Evolutionary conservation across 148 eudicot species (phyloP).

Genomic region (Spergularia bocconei): DNA sequence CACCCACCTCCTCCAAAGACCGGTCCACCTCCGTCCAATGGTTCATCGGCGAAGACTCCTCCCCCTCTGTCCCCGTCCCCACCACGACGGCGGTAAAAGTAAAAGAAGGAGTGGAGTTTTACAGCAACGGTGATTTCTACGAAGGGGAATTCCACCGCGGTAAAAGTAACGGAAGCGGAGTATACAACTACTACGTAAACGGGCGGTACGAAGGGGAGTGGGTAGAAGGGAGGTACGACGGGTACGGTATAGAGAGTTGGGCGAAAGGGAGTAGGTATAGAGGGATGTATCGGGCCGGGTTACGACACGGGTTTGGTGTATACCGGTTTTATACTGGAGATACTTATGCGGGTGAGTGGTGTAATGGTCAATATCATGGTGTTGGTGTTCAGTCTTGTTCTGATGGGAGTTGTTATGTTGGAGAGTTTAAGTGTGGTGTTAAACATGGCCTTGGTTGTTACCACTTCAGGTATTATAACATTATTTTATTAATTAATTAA

Average conservation of each 20-base stretch:
- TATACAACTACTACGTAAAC: slow-evolving; percentile 61
- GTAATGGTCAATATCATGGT: slow-evolving; percentile 81
- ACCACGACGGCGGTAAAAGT: slow-evolving; percentile 8
- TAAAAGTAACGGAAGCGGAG: slow-evolving; percentile 78
- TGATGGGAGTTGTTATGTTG: slow-evolving; percentile 79
- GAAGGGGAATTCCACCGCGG: slow-evolving; percentile 92
- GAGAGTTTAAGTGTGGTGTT: slow-evolving; percentile 75
- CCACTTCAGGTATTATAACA: slow-evolving; percentile 94
- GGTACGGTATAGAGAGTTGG: slow-evolving; percentile 92
- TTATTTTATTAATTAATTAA: too few relatives aligned
- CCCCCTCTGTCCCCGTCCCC: neutral
- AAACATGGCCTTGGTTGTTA: slow-evolving; percentile 90
- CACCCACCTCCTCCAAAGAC: slow-evolving; percentile 16
- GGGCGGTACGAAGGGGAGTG: slow-evolving; percentile 97
- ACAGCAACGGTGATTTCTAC: slow-evolving; percentile 77
- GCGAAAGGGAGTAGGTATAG: slow-evolving; percentile 71
- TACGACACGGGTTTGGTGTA: slow-evolving; percentile 77
- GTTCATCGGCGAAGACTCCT: slow-evolving; percentile 55
- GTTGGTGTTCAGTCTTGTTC: slow-evolving; percentile 72
- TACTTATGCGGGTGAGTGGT: slow-evolving; percentile 77
- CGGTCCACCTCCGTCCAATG: slow-evolving; percentile 57
- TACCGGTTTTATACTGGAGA: slow-evolving; percentile 82
- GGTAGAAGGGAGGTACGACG: slow-evolving; percentile 86
- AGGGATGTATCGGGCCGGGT: slow-evolving; percentile 73
- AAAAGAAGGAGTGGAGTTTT: slow-evolving; percentile 67